Evolutionary conservation across 2,329 filamentous ascomycete species (phyloP), one percentile per base, ranked within the genome.

Genomic region (Aspergillus flavus): DNA sequence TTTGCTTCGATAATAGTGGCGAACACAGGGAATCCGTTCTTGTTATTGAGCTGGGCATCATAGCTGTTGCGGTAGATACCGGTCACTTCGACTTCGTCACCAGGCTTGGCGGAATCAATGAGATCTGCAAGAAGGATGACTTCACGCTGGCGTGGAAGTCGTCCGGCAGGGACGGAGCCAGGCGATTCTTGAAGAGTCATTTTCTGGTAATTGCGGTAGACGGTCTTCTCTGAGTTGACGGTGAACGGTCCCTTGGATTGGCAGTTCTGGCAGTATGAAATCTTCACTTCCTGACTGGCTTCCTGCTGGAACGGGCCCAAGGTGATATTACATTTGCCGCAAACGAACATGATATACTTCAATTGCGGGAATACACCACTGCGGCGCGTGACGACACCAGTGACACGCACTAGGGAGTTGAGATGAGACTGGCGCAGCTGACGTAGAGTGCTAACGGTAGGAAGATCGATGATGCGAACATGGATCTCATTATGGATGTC

Each of bases 141-240:
- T 75, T 99, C 95, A 59, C 95, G 88, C 74, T 95, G 92, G 60
- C 96, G 91, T 4, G 95, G 95, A 54, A 99, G 86, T 78, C 95
- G 94, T 73, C 95, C 95, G 41, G 96, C 94, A 5, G 95, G 96
- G 3, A 99, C 95, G 7, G 95, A 98, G 60, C 95, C 96, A 4
- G 95, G 95, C 0, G 96, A 97, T 78, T 99, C 95, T 75, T 99
- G 95, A 14, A 99, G 86, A 0, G 95, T 99, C 71, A 99, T 84
- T 76, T 97, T 99, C 78, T 99, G 95, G 80, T 97, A 99, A 79
- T 99, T 99, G 66, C 95, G 91, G 81, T 99, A 99, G 19, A 99
- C 91, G 0, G 95, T 99, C 84, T 97, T 96, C 77, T 98, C 95
- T 4, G 93, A 95, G 81, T 98, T 98, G 68, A 99, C 83, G 0